Conservation (phyloP, 2,329 filamentous ascomycete species). For the Balansia obtecta region DNA sequence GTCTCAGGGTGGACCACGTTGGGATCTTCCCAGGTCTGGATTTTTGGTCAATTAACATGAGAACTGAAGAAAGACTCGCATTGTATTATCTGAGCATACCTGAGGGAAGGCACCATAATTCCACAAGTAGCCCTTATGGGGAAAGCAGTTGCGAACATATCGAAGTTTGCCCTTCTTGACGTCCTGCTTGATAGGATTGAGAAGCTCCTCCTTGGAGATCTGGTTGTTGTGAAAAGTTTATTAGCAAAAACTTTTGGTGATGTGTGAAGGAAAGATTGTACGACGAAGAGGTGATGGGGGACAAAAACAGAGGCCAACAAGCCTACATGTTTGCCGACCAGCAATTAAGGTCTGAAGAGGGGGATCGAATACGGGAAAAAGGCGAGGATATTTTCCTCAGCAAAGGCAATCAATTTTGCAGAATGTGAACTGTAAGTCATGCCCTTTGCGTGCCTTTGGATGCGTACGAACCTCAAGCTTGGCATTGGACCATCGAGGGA, state of each 20-base stretch:
- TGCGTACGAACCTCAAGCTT: slow-evolving; percentile 77
- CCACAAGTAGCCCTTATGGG: slow-evolving; percentile 99
- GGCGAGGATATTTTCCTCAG: no score
- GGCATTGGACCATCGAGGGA: slow-evolving; percentile 98
- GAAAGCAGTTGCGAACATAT: slow-evolving; percentile 99
- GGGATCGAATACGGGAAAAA: neutral
- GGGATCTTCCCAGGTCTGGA: slow-evolving; percentile 96
- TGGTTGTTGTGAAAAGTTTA: slow-evolving; percentile 23
- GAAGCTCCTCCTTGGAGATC: slow-evolving; percentile 97
- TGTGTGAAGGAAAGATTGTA: neutral
- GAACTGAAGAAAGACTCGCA: neutral
- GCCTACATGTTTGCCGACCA: neutral
- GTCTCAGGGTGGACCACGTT: slow-evolving; percentile 94
- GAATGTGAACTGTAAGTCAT: neutral
- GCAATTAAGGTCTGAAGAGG: neutral
- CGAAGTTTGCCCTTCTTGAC: slow-evolving; percentile 99
- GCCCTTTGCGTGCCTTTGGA: neutral
- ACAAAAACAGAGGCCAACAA: neutral
- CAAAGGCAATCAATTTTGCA: neutral
- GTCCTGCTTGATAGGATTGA: slow-evolving; percentile 99
- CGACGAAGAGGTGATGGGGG: neutral
- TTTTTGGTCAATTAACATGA: neutral
- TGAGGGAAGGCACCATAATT: slow-evolving; percentile 99
- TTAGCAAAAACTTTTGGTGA: slow-evolving; percentile 11
- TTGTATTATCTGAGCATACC: slow-evolving; percentile 37